These are phyloP conservation scores for Fusarium tjaetaba DNA, from an alignment of 2,329 filamentous ascomycete species.

Conservation along the genomic window DNA sequence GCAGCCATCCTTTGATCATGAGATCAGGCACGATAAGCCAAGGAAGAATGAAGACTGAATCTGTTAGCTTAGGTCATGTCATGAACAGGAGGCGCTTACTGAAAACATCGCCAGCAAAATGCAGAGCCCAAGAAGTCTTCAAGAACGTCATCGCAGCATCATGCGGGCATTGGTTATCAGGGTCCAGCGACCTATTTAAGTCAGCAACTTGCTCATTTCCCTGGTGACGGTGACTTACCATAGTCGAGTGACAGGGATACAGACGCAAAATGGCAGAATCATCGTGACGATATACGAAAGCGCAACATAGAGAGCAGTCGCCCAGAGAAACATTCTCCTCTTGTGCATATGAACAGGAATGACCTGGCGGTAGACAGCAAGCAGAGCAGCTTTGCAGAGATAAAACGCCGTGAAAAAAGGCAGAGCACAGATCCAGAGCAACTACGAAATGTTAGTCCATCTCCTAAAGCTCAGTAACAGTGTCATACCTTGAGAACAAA, in stretches of 20 bases:
- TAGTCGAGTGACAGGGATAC: constrained; percentile 9
- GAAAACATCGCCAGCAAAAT: constrained; percentile 22
- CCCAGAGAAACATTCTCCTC: constrained; percentile 17
- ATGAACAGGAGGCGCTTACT: neutral
- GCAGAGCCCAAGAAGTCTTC: constrained; percentile 11
- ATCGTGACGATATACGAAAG: neutral
- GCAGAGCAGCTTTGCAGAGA: constrained; percentile 23
- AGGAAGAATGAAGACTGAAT: constrained; percentile 6
- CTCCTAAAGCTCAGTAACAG: accelerated
- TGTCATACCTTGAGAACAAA: neutral
- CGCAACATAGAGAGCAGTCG: neutral
- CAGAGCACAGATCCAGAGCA: constrained; percentile 22
- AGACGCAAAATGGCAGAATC: neutral
- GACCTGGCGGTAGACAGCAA: constrained; percentile 17
- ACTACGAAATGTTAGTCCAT: neutral
- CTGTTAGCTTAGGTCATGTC: accelerated
- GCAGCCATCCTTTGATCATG: constrained; percentile 10
- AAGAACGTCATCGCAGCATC: neutral
- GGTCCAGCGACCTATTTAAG: neutral
- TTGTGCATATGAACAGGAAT: constrained; percentile 25
- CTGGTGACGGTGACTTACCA: neutral
- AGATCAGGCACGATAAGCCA: constrained; percentile 19
- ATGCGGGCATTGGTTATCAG: accelerated
- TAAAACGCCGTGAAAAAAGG: constrained; percentile 27
- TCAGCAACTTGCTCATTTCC: neutral